phyloP scores from a whole-genome alignment of 805 yeast genomes.

The Wickerhamomyces canadensis region DNA sequence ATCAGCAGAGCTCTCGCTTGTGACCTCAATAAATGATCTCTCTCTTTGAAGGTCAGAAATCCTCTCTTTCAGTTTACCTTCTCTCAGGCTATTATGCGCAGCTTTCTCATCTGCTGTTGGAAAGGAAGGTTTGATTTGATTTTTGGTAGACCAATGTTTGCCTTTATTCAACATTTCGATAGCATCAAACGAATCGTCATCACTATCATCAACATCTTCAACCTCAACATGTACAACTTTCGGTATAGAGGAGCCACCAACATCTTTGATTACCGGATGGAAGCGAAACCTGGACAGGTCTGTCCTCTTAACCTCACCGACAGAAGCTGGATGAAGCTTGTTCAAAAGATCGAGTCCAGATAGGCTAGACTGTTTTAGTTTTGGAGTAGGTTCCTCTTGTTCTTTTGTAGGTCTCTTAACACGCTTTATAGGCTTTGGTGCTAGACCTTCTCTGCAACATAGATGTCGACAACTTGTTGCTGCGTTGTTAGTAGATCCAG shows the following conservation, averaged over 20 bases:
- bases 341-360: conserved; percentile 8
- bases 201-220: not conserved
- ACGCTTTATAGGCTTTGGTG: conserved; percentile 9
- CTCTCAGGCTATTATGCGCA: not conserved
- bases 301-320: not conserved
- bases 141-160: too few species aligned
- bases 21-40: too few species aligned
- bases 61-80: too few species aligned
- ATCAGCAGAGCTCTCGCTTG: too few species aligned
- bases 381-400: not conserved
- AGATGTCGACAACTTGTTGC: conserved; percentile 37
- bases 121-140: too few species aligned
- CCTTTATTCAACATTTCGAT: not conserved
- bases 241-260: too few species aligned
- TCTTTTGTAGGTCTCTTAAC: not conserved
- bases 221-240: not conserved
- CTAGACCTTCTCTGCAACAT: conserved; percentile 43
- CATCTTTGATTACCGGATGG: not conserved
- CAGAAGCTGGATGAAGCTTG: conserved; percentile 3
- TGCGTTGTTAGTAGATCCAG: conserved; percentile 16
- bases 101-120: too few species aligned
- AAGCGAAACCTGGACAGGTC: not conserved
- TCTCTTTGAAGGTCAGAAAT: too few species aligned
- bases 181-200: not conserved
- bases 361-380: not conserved